Percentiles rank a stretch among this genome's conserved stretches.
Conservation (phyloP, 2,329 filamentous ascomycete species). For the Hypoxylon sp. region DNA sequence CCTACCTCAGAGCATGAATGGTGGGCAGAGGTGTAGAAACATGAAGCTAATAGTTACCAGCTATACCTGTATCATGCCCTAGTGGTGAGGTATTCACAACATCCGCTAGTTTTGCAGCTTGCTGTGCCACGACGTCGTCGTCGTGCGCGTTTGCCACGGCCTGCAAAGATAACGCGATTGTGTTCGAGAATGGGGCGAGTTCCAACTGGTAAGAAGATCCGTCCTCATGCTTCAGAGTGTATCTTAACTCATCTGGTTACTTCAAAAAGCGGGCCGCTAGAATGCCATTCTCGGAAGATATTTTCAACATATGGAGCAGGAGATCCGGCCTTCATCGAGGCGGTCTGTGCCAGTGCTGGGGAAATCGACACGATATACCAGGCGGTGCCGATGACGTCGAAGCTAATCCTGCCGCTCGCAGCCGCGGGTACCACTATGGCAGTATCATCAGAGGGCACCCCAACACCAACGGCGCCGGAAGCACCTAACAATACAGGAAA, state of each 20-base stretch:
- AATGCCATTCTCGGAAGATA: slow-evolving; percentile 33
- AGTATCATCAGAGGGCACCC: neutral
- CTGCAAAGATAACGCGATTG: slow-evolving; percentile 30
- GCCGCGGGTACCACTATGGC: slow-evolving; percentile 11
- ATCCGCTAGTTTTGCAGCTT: slow-evolving; percentile 25
- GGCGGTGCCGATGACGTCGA: slow-evolving; percentile 31
- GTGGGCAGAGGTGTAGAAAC: neutral
- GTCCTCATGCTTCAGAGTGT: neutral
- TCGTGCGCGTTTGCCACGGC: slow-evolving; percentile 32
- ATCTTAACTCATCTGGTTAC: slow-evolving; percentile 3
- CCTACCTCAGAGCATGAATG: neutral
- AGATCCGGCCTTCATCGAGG: slow-evolving; percentile 20
- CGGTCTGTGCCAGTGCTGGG: slow-evolving; percentile 24
- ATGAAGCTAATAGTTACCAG: slow-evolving; percentile 19
- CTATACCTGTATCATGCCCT: slow-evolving; percentile 32
- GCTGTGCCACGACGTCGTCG: slow-evolving; percentile 29
- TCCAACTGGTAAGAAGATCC: slow-evolving; percentile 34
- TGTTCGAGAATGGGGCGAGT: slow-evolving; percentile 21
- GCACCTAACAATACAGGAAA: neutral
- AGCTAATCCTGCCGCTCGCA: slow-evolving; percentile 22
- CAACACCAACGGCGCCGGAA: neutral
- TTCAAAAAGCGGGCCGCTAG: slow-evolving; percentile 27
- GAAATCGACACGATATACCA: slow-evolving; percentile 32
- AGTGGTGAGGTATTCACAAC: slow-evolving; percentile 32
- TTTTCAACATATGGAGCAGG: slow-evolving; percentile 20